These are phyloP conservation scores for Claviceps maximensis DNA, from an alignment of 2,329 filamentous ascomycete genomes.

Conservation along the genomic window DNA sequence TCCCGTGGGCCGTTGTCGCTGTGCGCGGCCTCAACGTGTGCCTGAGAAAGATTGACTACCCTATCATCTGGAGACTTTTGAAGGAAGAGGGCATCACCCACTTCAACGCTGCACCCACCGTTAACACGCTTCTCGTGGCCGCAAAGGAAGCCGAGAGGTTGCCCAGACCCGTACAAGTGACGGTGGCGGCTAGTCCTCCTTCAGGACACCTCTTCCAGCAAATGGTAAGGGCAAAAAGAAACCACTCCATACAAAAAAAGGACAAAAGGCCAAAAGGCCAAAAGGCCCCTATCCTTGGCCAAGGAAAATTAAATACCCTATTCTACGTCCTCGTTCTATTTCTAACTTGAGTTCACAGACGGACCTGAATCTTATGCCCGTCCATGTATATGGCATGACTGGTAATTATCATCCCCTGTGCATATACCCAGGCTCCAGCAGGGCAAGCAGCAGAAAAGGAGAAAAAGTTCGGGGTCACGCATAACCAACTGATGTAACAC, in stretches of 20 bases:
- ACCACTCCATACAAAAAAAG: too few relatives aligned
- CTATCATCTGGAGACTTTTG: conserved; percentile 77
- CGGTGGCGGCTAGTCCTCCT: conserved; percentile 84
- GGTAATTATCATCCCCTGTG: conserved; percentile 12
- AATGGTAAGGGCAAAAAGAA: conserved; percentile 45
- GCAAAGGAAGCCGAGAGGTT: conserved; percentile 61
- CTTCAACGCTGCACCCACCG: conserved; percentile 90
- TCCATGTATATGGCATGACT: conserved; percentile 82
- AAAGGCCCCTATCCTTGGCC: neutral
- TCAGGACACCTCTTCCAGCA: conserved; percentile 83
- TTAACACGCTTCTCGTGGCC: conserved; percentile 85
- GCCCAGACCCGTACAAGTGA: conserved; percentile 62
- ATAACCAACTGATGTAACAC: neutral
- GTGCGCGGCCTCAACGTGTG: conserved; percentile 93
- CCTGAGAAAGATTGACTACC: conserved; percentile 88
- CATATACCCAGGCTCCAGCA: neutral
- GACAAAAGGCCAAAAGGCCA: too few relatives aligned
- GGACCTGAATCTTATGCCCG: conserved; percentile 68
- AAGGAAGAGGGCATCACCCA: conserved; percentile 83
- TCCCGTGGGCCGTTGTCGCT: conserved; percentile 85
- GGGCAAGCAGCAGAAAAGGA: too few relatives aligned
- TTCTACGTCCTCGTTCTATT: neutral
- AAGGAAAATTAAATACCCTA: neutral
- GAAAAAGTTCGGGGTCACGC: neutral
- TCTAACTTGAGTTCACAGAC: conserved; percentile 14